phyloP scores from a whole-genome alignment of 768 basidiomycete species.

The Tubosaeta sp. region DNA sequence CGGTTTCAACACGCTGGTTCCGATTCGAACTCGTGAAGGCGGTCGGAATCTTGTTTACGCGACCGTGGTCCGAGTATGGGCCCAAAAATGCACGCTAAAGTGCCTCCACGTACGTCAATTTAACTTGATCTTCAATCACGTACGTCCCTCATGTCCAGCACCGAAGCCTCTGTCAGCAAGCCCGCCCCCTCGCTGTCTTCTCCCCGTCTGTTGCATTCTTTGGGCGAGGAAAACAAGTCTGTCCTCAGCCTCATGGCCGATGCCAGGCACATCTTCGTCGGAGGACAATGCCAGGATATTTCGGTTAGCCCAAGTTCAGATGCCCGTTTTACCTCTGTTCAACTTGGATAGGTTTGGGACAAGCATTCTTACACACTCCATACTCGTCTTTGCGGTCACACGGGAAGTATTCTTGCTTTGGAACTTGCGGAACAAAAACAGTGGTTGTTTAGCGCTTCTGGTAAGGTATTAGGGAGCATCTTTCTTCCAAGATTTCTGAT shows the following conservation, averaged over 20 bases:
- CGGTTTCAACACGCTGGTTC: neutral
- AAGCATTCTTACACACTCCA: conserved; percentile 65
- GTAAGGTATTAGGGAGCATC: conserved; percentile 36
- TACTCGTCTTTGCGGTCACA: conserved; percentile 72
- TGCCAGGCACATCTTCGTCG: conserved; percentile 71
- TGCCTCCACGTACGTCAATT: conserved; percentile 25
- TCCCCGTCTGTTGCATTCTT: conserved; percentile 60
- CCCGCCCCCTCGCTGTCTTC: conserved; percentile 42
- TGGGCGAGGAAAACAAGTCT: conserved; percentile 66
- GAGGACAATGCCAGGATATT: conserved; percentile 75
- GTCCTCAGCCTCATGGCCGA: conserved; percentile 75
- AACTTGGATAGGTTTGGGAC: conserved; percentile 72
- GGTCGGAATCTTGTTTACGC: neutral
- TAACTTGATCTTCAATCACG: neutral
- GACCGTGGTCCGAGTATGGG: neutral
- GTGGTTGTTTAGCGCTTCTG: conserved; percentile 90
- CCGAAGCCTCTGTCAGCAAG: conserved; percentile 55
- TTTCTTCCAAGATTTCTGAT: conserved; percentile 1
- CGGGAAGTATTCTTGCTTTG: conserved; percentile 77
- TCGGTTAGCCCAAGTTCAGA: conserved; percentile 43
- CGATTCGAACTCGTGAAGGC: conserved; percentile 1
- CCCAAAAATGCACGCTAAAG: conserved; percentile 9
- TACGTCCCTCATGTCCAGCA: conserved; percentile 9
- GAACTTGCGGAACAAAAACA: conserved; percentile 69
- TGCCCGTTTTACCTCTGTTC: neutral